A percentile compares a stretch with the other conserved stretches of the same genome.
These are phyloP conservation scores for Colletotrichum endophyticum DNA, from an alignment of 2,329 filamentous ascomycete genomes.

Conservation along the genomic window DNA sequence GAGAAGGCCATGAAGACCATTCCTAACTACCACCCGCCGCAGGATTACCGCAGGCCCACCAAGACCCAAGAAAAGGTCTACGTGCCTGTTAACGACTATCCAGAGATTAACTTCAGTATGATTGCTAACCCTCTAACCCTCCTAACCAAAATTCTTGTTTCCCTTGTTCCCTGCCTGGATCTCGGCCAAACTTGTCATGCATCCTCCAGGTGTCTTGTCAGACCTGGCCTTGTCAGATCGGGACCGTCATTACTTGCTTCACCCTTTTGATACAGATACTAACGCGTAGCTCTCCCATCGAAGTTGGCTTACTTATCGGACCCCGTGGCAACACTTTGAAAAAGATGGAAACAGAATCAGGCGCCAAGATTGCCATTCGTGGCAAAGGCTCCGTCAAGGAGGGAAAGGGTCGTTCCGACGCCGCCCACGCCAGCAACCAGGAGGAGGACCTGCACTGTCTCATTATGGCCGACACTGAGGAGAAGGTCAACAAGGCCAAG, in stretches of 20 bases:
- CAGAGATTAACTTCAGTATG: slow-evolving; percentile 99
- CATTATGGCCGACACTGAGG: slow-evolving; percentile 99
- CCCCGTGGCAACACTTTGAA: slow-evolving; percentile 99
- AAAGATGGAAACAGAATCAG: slow-evolving; percentile 98
- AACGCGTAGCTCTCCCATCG: slow-evolving; percentile 86
- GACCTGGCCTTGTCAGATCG: slow-evolving; percentile 29
- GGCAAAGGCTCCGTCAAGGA: slow-evolving; percentile 99
- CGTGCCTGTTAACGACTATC: slow-evolving; percentile 99
- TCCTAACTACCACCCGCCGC: slow-evolving; percentile 97
- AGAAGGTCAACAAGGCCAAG: slow-evolving; percentile 99
- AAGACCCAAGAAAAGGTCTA: slow-evolving; percentile 99
- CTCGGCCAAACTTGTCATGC: slow-evolving; percentile 48
- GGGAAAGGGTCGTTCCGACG: slow-evolving; percentile 98
- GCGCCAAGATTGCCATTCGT: slow-evolving; percentile 98
- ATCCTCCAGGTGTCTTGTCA: slow-evolving; percentile 28
- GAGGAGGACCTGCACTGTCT: slow-evolving; percentile 98
- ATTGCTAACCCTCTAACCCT: slow-evolving; percentile 97
- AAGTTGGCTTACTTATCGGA: slow-evolving; percentile 99
- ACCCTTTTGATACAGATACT: slow-evolving; percentile 63
- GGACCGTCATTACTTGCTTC: slow-evolving; percentile 37
- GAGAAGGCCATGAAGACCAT: slow-evolving; percentile 99
- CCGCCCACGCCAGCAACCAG: slow-evolving; percentile 99
- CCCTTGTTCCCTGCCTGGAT: slow-evolving; percentile 39
- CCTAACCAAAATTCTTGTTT: slow-evolving; percentile 62
- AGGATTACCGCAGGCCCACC: slow-evolving; percentile 97